Evolutionary conservation across 1,284 basidiomycete species (phyloP), one percentile per base, ranked within the genome.

Genomic region (Ustilago xerochloae): DNA sequence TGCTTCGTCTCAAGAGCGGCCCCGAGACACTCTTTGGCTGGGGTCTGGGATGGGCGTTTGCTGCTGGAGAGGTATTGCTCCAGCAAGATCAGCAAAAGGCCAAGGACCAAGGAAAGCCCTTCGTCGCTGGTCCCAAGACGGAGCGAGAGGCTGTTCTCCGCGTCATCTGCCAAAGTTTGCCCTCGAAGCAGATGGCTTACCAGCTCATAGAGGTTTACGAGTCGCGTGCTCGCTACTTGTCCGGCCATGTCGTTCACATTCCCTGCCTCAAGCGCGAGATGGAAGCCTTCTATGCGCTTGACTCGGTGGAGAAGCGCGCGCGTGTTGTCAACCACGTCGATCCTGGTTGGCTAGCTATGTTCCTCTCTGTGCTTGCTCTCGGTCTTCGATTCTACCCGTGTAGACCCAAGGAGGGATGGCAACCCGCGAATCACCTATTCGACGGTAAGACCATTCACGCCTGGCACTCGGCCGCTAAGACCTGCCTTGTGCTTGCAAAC

Each of bases 11-110:
- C 54, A 77, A 72, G 51, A 68, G 57, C 41, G 77, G 75, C 13
- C 77, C 81, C 13, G 81, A 83, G 41, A 79, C 79, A 12, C 67
- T 75, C 30, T 71, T 83, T 3, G 81, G 81, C 18, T 83, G 75
- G 73, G 81, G 81, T n/a, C 66, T 83, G 41, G 81, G 81, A 7
- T 83, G 80, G 80, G 81, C 81, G 3, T 78, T 77, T 41, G 65
- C 79, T 10, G 76, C 81, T 9, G 80, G 71, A 20, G 76, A 80
- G 45, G 68, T 69, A 15, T 48, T 67, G 16, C 49, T 73, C 10
- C 50, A 74, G 29, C 46, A 68, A 35, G 64, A 72, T 24, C 46
- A 53, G 45, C 55, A 69, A 28, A 68, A 71, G 28, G 62, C 61
- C 12, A 58, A 71, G 7, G 48, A 69, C 0, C 51, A 63, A 6